phyloP scores from a whole-genome alignment of 805 yeast species.

The Kluyveromyces nonfermentans region DNA sequence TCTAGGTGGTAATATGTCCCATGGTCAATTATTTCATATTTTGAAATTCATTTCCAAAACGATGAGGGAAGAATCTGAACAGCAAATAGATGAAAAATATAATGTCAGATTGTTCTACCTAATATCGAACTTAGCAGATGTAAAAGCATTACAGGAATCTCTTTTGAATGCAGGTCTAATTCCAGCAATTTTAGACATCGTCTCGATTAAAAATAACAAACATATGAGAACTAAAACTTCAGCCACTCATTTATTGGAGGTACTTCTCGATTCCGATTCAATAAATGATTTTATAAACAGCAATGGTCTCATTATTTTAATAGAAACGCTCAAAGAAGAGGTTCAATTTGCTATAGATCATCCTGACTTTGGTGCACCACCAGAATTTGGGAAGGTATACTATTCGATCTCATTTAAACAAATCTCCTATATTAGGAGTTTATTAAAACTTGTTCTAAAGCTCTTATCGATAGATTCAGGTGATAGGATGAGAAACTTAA shows the following conservation, averaged over 20 bases:
- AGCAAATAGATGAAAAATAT: constrained; percentile 38
- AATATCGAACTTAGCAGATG: constrained; percentile 51
- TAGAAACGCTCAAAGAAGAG: constrained; percentile 53
- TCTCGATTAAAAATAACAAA: constrained; percentile 42
- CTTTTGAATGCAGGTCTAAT: constrained; percentile 70
- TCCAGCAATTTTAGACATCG: constrained; percentile 51
- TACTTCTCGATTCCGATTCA: constrained; percentile 37
- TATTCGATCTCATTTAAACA: constrained; percentile 52
- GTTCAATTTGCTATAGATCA: constrained; percentile 52
- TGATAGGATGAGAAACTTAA: constrained; percentile 73
- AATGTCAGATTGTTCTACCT: constrained; percentile 46
- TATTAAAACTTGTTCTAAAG: constrained; percentile 54
- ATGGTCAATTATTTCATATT: constrained; percentile 70
- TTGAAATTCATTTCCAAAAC: constrained; percentile 52
- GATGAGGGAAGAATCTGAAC: constrained; percentile 32
- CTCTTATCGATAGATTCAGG: constrained; percentile 68
- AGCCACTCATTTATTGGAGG: constrained; percentile 49
- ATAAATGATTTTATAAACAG: constrained; percentile 54
- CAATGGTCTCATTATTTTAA: constrained; percentile 56
- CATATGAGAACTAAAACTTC: constrained; percentile 52
- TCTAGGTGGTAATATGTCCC: constrained; percentile 78
- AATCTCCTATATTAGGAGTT: constrained; percentile 45
- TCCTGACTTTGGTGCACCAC: constrained; percentile 51
- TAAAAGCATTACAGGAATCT: constrained; percentile 44
- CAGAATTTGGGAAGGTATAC: constrained; percentile 39